A percentile compares a stretch with the other conserved stretches of the same genome.
Conservation (phyloP, 768 basidiomycete species). For the Tulasnella sp. region DNA sequence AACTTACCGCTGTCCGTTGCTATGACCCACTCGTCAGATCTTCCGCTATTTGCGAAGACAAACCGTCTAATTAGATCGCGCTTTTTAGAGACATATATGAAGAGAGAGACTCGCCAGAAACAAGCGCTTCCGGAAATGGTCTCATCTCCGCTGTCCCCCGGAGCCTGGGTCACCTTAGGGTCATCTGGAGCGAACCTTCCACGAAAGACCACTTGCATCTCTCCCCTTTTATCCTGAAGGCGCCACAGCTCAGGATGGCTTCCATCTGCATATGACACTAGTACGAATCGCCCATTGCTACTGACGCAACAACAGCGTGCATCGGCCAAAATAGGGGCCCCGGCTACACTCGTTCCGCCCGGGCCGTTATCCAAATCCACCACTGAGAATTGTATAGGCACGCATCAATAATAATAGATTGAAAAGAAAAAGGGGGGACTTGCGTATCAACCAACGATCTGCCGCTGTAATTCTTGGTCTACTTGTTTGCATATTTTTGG, state of each 20-base stretch:
- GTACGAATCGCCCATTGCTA: slow-evolving; percentile 56
- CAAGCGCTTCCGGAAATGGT: slow-evolving; percentile 49
- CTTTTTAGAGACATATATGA: no score
- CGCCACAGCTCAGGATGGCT: slow-evolving; percentile 78
- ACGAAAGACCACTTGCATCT: not conserved
- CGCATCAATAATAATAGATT: no score
- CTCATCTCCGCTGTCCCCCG: no score
- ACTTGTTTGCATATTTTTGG: no score
- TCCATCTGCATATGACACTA: slow-evolving; percentile 72
- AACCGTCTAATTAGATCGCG: not conserved
- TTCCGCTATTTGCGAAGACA: slow-evolving; percentile 41
- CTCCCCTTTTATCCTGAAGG: slow-evolving; percentile 47
- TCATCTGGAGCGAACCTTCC: slow-evolving; percentile 48
- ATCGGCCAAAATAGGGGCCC: slow-evolving; percentile 68
- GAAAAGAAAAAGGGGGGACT: not conserved
- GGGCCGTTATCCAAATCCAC: slow-evolving; percentile 46
- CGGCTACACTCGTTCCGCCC: slow-evolving; percentile 62
- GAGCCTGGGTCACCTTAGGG: no score
- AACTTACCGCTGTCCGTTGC: slow-evolving; percentile 57
- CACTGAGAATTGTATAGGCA: slow-evolving; percentile 37
- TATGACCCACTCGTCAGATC: slow-evolving; percentile 73
- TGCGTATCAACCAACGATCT: slow-evolving; percentile 68
- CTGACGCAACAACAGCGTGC: slow-evolving; percentile 67
- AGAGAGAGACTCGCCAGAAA: slow-evolving; percentile 47
- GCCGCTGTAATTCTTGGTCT: no score